Evolutionary conservation across 371 early-diverging fungal species (phyloP), one percentile per base, ranked within the genome.

Genomic region (Lichtheimia hyalospora): DNA sequence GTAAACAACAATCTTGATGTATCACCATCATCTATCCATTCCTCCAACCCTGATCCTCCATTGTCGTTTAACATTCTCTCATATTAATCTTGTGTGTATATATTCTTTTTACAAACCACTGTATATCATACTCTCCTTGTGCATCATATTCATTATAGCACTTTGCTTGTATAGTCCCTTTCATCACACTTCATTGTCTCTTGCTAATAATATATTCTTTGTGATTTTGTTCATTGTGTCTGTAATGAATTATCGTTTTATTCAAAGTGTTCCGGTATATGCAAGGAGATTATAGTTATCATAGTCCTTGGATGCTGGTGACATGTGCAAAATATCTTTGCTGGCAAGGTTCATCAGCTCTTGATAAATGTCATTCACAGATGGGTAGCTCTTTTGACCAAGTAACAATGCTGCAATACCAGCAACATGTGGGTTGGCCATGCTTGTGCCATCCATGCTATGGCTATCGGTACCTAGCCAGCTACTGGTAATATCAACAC

Each of bases 351-450:
- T 21, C 16, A 51, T 57, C 6, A 68, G 25, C 5, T 42, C 60
- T 34, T 57, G 46, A 41, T 68, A 68, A 14, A 68, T 21, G 5
- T 68, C 54, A 1, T 64, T 24, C 13, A 64, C 61, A 1, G 55
- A 51, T 7, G 18, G 39, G 24, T 51, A 68, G 24, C 54, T 44
- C n/a, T 59, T 41, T 40, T 50, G 54, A 0, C 61, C 49, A 64
- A 79, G 62, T 21, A 74, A 54, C 44, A 75, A 50, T 12, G 75
- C 80, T 15, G 71, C 75, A 54, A 79, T 69, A 54, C 80, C 81
- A 18, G 69, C 62, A 54, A 88, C 87, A 66, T 89, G 89, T 5
- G 89, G 89, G 27, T 82, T 73, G 13, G 91, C 88, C 89, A 88
- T 89, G 5, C 79, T 80, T n/a, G 92, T 91, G 7, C 92, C 92